Percentiles rank a stretch among this genome's conserved stretches.
phyloP scores from a whole-genome alignment of 805 yeast species.

The Ogataea zsoltii region DNA sequence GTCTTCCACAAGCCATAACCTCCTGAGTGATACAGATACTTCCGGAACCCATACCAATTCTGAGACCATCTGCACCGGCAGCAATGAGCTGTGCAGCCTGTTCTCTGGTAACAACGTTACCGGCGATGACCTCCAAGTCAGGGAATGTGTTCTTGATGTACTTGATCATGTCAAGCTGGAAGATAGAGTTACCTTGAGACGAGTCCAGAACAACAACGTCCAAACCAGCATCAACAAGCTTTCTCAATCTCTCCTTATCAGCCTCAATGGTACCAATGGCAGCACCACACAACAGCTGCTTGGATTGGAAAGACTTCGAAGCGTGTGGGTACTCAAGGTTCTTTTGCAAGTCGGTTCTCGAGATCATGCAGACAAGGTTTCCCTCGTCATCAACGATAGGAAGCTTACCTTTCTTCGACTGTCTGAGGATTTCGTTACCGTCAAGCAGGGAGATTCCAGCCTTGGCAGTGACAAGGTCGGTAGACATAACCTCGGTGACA shows the following conservation, averaged over 20 bases:
- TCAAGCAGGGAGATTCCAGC: slow-evolving; percentile 78
- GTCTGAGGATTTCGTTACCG: slow-evolving; percentile 88
- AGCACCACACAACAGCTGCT: slow-evolving; percentile 98
- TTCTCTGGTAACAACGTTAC: slow-evolving; percentile 98
- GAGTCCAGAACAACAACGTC: slow-evolving; percentile 96
- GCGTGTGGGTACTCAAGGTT: slow-evolving; percentile 93
- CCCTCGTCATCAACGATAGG: slow-evolving; percentile 84
- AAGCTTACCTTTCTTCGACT: slow-evolving; percentile 95
- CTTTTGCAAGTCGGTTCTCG: slow-evolving; percentile 96
- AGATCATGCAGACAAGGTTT: slow-evolving; percentile 80
- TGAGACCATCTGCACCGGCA: slow-evolving; percentile 97
- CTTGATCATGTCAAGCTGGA: slow-evolving; percentile 91
- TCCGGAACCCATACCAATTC: slow-evolving; percentile 99
- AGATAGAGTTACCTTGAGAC: slow-evolving; percentile 95
- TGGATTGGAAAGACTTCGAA: slow-evolving; percentile 87
- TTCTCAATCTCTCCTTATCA: slow-evolving; percentile 80
- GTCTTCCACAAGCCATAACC: slow-evolving; percentile 99
- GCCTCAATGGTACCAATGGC: slow-evolving; percentile 93
- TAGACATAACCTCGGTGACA: slow-evolving; percentile 86
- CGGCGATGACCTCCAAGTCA: slow-evolving; percentile 87
- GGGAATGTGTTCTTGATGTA: slow-evolving; percentile 85
- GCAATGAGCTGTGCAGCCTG: slow-evolving; percentile 94
- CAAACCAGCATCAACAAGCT: slow-evolving; percentile 92
- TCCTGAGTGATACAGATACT: slow-evolving; percentile 99
- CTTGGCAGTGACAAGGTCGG: slow-evolving; percentile 78